Percentiles rank a stretch among this genome's conserved stretches.
Conservation (phyloP, 139 green algal species). For the Volvox reticuliferus region DNA sequence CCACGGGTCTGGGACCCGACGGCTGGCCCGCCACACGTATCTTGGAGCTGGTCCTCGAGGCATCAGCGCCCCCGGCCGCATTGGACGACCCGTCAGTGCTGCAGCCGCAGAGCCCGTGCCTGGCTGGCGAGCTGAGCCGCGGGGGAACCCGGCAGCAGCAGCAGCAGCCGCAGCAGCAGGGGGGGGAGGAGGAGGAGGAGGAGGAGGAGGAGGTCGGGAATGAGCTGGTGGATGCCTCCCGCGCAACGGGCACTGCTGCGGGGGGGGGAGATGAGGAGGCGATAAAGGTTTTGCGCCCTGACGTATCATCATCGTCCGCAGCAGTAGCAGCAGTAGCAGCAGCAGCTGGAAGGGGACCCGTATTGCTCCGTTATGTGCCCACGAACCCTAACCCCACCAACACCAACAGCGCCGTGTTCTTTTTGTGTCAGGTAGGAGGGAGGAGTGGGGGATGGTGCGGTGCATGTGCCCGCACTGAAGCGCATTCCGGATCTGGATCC, state of each 20-base stretch:
- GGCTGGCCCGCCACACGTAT: not conserved
- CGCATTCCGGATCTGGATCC: too few species aligned
- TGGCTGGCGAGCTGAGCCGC: too few species aligned
- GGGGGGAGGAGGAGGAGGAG: not conserved
- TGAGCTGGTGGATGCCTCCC: not conserved
- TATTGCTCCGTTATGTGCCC: conserved; percentile 50
- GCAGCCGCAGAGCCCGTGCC: too few species aligned
- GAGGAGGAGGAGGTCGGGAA: not conserved
- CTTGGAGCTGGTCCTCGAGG: not conserved
- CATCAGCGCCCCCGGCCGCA: not conserved
- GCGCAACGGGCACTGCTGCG: too few species aligned
- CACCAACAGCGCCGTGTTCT: conserved; percentile 64
- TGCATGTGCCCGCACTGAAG: too few species aligned
- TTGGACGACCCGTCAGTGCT: too few species aligned
- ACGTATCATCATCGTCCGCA: too few species aligned
- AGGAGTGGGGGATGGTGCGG: not conserved
- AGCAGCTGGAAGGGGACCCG: not conserved
- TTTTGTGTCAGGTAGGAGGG: conserved; percentile 51
- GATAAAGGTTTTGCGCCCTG: too few species aligned
- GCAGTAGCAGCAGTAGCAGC: too few species aligned
- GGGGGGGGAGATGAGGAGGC: too few species aligned
- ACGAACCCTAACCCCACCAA: conserved; percentile 69
- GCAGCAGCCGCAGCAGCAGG: not conserved
- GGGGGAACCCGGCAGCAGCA: not conserved
- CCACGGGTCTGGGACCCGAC: conserved; percentile 25